Conservation (phyloP, 1,284 basidiomycete species). For the Stereum hirsutum region DNA sequence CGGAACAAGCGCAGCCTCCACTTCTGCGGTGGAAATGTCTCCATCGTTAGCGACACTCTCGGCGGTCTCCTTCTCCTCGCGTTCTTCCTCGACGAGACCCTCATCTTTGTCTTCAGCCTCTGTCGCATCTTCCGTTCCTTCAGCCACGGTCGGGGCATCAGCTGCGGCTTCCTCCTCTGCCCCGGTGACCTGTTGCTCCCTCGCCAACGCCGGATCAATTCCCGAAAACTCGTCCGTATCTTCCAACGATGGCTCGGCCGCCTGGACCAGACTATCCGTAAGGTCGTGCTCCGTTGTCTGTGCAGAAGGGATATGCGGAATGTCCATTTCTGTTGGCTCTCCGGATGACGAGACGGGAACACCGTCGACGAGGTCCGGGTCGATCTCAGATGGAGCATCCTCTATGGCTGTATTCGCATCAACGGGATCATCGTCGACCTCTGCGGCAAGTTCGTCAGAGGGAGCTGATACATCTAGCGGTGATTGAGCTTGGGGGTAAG, state of each 20-base stretch:
- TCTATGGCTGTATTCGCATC: too few species aligned
- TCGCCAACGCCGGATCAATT: constrained; percentile 4
- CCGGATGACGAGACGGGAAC: not conserved
- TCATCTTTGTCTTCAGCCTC: constrained; percentile 1
- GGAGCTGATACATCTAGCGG: too few species aligned
- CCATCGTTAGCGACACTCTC: too few species aligned
- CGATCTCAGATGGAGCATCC: not conserved
- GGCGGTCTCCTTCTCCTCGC: too few species aligned
- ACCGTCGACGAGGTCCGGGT: not conserved
- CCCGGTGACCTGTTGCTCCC: too few species aligned
- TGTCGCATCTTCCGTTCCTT: constrained; percentile 5
- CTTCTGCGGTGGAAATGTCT: too few species aligned
- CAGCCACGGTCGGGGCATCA: constrained; percentile 3
- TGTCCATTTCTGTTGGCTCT: not conserved
- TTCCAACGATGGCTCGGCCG: not conserved
- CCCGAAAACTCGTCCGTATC: not conserved
- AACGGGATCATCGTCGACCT: too few species aligned
- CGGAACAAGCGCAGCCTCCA: too few species aligned
- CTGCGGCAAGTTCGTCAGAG: too few species aligned
- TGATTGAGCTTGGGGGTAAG: not conserved
- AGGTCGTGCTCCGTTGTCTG: too few species aligned
- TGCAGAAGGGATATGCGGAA: too few species aligned
- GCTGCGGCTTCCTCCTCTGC: constrained; percentile 1
- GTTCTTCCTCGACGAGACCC: not conserved
- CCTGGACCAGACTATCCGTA: too few species aligned